Base-by-base conservation (phyloP, 1,284 basidiomycete genomes). In the Termitomyces sp. region DNA sequence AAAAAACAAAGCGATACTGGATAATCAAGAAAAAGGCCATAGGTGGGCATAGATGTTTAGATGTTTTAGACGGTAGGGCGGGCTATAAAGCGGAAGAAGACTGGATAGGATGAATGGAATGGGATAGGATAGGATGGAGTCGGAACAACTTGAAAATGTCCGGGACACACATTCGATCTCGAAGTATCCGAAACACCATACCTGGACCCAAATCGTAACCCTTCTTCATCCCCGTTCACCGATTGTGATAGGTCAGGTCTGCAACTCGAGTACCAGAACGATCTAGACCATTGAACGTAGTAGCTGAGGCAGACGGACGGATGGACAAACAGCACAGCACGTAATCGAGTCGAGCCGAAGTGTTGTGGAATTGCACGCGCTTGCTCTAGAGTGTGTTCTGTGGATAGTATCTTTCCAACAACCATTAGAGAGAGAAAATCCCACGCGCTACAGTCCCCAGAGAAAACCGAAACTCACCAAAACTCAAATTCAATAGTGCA, bases 351-450 rank as follows among this genome's bases (percentile, higher is more conserved):
- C 31, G 33, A 34, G 21, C 15, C 28, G 13, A 13, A 15, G 30
- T 24, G 24, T n/a, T 19, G 15, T n/a, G 5, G 15, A n/a, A n/a
- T 15, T 13, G 10, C 12, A 31, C 28, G 43, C 19, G 30, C 30
- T 31, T 36, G 46, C 46, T 48, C 13, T 47, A 47, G 31, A 36
- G 24, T 48, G 33, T 48, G 46, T 48, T 48, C 46, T 48, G 46
- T 48, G n/a, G 34, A 48, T 48, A 48, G 46, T 26, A 36, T 24
- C 46, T 33, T 10, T 7, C 3, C 19, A 10, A 10, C 8, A 34
- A 24, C 1, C 31, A 47, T 47, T 1, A 34, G 31, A 2, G 17
- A 30, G 13, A 42, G 5, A 10, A 24, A 15, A 24, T 13, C 5
- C 5, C 3, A 19, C 3, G 6, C 28, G 26, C 26, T 28, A 30